Percentiles rank a stretch among this genome's conserved stretches.
phyloP scores from a whole-genome alignment of 2,329 filamentous ascomycete species.

The Alternaria arborescens region DNA sequence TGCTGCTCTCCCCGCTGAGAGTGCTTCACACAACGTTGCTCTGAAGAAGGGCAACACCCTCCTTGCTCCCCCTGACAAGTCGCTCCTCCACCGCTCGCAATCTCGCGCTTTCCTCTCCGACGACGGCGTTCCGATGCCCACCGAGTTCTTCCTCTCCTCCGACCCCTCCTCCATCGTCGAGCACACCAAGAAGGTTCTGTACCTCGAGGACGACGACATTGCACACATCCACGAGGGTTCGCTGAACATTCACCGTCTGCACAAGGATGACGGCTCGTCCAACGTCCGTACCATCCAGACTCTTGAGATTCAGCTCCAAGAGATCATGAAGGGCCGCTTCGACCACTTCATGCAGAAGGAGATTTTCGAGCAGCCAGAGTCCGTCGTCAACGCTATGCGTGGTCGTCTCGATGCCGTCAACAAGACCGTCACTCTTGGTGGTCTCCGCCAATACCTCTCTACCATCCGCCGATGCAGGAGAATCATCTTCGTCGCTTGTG shows the following conservation, averaged over 20 bases:
- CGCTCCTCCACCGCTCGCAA: conserved; percentile 95
- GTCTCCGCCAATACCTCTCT: conserved; percentile 92
- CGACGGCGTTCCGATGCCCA: conserved; percentile 96
- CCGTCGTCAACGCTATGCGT: conserved; percentile 99
- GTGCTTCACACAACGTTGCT: conserved; percentile 93
- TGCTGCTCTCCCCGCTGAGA: conserved; percentile 81
- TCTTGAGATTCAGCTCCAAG: conserved; percentile 96
- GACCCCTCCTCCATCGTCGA: conserved; percentile 98
- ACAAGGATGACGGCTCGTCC: conserved; percentile 95
- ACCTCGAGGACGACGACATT: conserved; percentile 99
- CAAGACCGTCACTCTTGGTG: conserved; percentile 94
- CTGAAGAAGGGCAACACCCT: conserved; percentile 77
- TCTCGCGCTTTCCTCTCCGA: conserved; percentile 99
- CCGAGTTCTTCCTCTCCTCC: conserved; percentile 99
- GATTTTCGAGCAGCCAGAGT: conserved; percentile 99
- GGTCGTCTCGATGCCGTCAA: conserved; percentile 93
- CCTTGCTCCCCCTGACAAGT: conserved; percentile 94
- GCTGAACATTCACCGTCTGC: conserved; percentile 97
- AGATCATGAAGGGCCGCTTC: conserved; percentile 99
- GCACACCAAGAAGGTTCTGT: conserved; percentile 99
- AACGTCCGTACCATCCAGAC: conserved; percentile 99
- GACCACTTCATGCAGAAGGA: conserved; percentile 99
- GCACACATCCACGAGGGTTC: conserved; percentile 99
- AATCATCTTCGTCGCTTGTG: conserved; percentile 99
- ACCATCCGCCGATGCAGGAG: conserved; percentile 96